These are phyloP conservation scores for Lepidium africanum DNA, from an alignment of 345 rosid genomes.

Conservation along the genomic window DNA sequence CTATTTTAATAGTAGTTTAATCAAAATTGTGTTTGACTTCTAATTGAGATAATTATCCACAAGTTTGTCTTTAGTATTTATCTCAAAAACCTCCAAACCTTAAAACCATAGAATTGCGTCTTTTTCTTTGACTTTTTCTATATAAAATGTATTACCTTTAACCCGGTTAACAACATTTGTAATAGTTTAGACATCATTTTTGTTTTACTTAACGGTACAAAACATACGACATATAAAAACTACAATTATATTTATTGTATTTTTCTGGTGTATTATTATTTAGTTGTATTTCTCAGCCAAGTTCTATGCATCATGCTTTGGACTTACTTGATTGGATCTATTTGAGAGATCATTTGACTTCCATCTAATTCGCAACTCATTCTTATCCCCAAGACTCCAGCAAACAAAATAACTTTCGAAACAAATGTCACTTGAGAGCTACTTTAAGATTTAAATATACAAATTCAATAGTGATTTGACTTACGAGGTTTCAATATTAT, in stretches of 20 bases:
- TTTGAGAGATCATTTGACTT: constrained; percentile 1
- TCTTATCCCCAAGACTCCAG: neutral
- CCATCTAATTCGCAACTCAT: neutral
- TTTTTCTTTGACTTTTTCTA: too few species aligned
- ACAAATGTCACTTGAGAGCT: neutral
- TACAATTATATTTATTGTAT: neutral
- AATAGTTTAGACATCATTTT: neutral
- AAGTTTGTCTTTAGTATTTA: neutral
- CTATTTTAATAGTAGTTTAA: too few species aligned
- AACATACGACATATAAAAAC: neutral
- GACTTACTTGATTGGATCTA: constrained; percentile 4
- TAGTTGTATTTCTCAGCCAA: neutral
- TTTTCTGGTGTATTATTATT: neutral
- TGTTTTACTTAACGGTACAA: neutral
- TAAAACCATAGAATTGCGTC: neutral
- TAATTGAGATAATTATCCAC: too few species aligned
- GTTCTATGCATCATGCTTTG: constrained; percentile 4
- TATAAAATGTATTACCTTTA: neutral
- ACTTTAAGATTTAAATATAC: neutral
- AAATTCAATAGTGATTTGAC: neutral
- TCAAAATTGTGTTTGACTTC: too few species aligned
- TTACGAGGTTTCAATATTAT: neutral
- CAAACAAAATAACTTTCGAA: neutral
- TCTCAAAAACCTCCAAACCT: neutral
- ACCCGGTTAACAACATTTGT: neutral